Evolutionary conservation across 495 filamentous ascomycete genomes (phyloP), one percentile per base, ranked within the genome.

Genomic region (Immersiella caudata): DNA sequence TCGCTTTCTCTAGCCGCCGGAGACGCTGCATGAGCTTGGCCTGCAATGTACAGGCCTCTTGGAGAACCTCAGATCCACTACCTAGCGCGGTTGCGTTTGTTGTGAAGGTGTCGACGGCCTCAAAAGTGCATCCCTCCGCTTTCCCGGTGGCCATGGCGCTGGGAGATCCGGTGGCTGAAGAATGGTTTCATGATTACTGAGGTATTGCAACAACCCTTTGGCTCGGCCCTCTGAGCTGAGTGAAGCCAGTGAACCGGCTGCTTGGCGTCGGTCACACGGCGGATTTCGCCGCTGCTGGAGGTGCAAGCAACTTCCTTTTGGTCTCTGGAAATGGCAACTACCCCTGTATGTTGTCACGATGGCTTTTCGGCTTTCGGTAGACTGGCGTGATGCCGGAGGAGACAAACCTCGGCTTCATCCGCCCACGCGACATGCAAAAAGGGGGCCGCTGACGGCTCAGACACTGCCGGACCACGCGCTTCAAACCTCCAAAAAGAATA

Each of bases 21-120:
- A 57, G 11, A 18, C 40, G 40, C 40, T 46, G 16, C 40, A 59
- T 6, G 40, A 21, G 36, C 36, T 62, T 20, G 60, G 20, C 21
- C 36, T 61, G 59, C 35, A 61, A 61, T 14, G 59, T 49, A 61
- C 59, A 26, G 59, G 24, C 35, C 11, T 27, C 8, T n/a, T n/a
- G n/a, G n/a, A n/a, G n/a, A n/a, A n/a, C n/a, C n/a, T n/a, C n/a
- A 59, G 26, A 59, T 25, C 21, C 29, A 61, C 24, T 46, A 2
- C n/a, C n/a, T n/a, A n/a, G n/a, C 40, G 16, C 40, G 40, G 40
- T 12, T 46, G 40, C 11, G 40, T 14, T 18, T 46, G 40, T 14
- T 12, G 40, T 14, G 16, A 46, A 2, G 40, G 4, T 46, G 40
- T 46, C 16, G 40, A 46, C 16, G 40, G 16, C 40, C 11, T 46